Conservation (phyloP, 192 early-diverging fungal species). For the Phycomyces blakesleeanus region DNA sequence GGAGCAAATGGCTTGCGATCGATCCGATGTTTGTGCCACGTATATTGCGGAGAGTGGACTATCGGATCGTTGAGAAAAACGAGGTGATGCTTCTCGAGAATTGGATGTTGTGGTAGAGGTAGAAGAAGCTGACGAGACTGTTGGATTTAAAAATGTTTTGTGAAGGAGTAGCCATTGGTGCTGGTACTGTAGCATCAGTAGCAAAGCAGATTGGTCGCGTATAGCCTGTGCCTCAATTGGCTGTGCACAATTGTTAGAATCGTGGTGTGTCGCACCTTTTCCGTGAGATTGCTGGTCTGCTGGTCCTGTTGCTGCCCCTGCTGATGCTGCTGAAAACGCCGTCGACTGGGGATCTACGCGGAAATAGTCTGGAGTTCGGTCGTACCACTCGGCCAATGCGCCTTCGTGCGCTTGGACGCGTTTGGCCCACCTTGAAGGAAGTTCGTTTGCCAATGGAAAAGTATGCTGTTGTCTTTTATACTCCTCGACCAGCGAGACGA, state of each 20-base stretch:
- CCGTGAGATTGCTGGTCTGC: neutral
- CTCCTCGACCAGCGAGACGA: neutral
- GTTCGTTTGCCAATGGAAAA: neutral
- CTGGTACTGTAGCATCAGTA: conserved; percentile 35
- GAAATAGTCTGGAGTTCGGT: conserved; percentile 13
- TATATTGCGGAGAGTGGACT: neutral
- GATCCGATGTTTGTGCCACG: neutral
- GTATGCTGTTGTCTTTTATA: conserved; percentile 1
- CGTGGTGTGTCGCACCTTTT: neutral
- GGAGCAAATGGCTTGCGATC: conserved; percentile 18
- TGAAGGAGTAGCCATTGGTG: conserved; percentile 29
- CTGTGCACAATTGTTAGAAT: neutral
- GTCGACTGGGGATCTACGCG: conserved; percentile 18
- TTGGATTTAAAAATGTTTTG: conserved; percentile 12
- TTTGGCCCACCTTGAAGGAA: conserved; percentile 6
- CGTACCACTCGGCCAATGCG: conserved; percentile 21
- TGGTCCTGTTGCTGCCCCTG: neutral
- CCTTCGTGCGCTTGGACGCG: conserved; percentile 19
- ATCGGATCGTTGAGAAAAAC: neutral
- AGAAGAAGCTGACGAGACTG: neutral
- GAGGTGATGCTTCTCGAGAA: neutral
- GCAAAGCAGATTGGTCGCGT: conserved; percentile 13
- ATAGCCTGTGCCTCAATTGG: conserved; percentile 15
- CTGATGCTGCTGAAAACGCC: neutral
- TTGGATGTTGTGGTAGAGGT: neutral